Base-by-base conservation (phyloP, 1,284 basidiomycete species). In the Pseudozyma sp. region DNA sequence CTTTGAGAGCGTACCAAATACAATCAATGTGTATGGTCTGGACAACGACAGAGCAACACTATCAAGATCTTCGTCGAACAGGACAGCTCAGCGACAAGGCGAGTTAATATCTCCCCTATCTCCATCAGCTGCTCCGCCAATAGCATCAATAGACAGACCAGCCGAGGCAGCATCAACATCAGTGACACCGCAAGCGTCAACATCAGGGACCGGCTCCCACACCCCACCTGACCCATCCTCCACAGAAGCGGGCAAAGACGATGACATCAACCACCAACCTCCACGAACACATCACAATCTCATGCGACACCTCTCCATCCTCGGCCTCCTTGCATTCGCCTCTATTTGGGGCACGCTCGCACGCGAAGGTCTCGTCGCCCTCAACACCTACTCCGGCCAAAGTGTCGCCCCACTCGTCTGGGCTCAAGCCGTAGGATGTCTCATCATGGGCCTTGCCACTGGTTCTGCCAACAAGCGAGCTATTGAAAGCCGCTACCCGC, bases 351-450 rank as follows among this genome's bases (percentile, higher is more conserved):
- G 86, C 36, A 79, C 83, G 8, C 77, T 87, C 2, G 74, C 80
- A 3, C 80, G 87, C 16, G 67, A 86, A 9, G 87, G 86, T 1
- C 70, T 87, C 5, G 65, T 72, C 0, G 86, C 82, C 44, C 73
- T 87, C 18, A 85, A 84, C 38, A 89, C 88, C 1, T 96, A 93
- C 77, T 87, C 90, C 52, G 94, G 93, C 1, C 85, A 89, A 52
- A 89, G 90, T 73, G 90, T 97, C 10, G 96, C 93, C 78, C 89
- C 93, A 1, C 87, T 97, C 36, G 90, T 93, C 1, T 98, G 95
- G 88, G 89, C 91, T 0, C 96, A 99, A 85, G 91, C 91, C 0
- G 87, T 92, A 0, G 97, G 97, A 2, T 98, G 96, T 85, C 88
- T 95, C 48, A 87, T 97, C 52, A 98, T 99, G 94, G 65, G 81